Conservation (phyloP, 2,329 filamentous ascomycete genomes). For the Lachnellula cervina region DNA sequence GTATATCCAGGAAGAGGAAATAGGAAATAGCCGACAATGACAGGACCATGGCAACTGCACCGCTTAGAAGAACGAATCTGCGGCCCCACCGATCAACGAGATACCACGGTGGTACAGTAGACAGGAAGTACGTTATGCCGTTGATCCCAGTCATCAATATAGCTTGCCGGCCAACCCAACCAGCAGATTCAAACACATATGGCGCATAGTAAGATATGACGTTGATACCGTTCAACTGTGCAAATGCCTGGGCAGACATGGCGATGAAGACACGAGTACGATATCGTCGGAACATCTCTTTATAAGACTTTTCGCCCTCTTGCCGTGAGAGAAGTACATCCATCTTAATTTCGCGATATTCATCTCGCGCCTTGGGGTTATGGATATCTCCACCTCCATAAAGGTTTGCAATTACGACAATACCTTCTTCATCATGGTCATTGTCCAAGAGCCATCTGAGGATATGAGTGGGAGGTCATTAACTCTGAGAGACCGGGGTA, state of each 20-base stretch:
- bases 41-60: conserved; percentile 83
- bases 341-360: conserved; percentile 99
- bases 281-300: conserved; percentile 93
- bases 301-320: conserved; percentile 87
- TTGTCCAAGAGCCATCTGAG: conserved; percentile 91
- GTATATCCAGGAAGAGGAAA: conserved; percentile 85
- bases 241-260: conserved; percentile 95
- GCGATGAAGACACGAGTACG: conserved; percentile 91
- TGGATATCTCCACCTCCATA: conserved; percentile 96
- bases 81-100: conserved; percentile 90
- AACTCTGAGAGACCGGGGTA: background rate
- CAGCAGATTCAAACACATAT: conserved; percentile 91
- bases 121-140: conserved; percentile 82
- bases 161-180: conserved; percentile 87
- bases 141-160: conserved; percentile 98
- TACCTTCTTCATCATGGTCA: conserved; percentile 96
- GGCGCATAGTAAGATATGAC: conserved; percentile 99
- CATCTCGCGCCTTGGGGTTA: conserved; percentile 84
- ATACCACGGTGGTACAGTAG: conserved; percentile 95
- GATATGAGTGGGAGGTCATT: conserved; percentile 9
- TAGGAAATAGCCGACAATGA: conserved; percentile 89
- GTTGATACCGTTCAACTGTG: conserved; percentile 97
- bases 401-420: conserved; percentile 95
- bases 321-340: conserved; percentile 87
- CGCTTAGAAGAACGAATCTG: conserved; percentile 81